Conservation (phyloP, 164 flowering plant genomes). For the Paratinospora sagittata region DNA sequence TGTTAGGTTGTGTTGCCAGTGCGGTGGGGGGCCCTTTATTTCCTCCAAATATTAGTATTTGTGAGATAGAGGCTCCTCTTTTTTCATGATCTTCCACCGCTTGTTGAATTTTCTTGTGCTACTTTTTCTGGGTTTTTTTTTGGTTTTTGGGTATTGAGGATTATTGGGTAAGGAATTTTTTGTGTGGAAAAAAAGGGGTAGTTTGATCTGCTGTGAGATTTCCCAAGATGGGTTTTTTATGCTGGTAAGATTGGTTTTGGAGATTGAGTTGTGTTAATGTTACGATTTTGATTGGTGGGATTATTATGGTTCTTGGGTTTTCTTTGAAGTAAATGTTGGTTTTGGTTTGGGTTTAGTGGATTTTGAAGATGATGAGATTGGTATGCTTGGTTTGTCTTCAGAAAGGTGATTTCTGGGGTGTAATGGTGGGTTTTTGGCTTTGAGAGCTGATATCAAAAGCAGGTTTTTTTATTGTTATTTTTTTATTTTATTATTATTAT, state of each 20-base stretch:
- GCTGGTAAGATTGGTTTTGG: background rate
- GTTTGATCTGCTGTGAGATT: background rate
- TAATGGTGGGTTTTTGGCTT: background rate
- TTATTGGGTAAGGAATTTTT: background rate
- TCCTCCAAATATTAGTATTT: conserved; percentile 26
- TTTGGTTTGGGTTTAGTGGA: no score
- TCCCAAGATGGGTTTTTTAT: conserved; percentile 14
- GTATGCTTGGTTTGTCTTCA: no score
- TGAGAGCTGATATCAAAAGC: background rate
- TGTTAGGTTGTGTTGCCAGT: conserved; percentile 41
- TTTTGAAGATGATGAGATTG: background rate
- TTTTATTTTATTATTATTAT: no score
- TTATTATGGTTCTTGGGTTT: background rate
- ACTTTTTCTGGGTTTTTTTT: background rate
- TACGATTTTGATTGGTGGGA: background rate
- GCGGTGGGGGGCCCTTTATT: conserved; percentile 35
- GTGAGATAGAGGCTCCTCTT: no score
- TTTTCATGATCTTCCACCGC: background rate
- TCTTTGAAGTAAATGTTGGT: background rate
- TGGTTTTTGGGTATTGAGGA: background rate
- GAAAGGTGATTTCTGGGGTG: background rate
- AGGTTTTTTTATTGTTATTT: background rate
- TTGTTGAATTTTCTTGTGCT: background rate
- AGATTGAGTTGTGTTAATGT: background rate
- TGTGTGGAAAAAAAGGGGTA: background rate